Conservation (phyloP, 2,329 filamentous ascomycete species). For the Orbilia blumenaviensis region DNA sequence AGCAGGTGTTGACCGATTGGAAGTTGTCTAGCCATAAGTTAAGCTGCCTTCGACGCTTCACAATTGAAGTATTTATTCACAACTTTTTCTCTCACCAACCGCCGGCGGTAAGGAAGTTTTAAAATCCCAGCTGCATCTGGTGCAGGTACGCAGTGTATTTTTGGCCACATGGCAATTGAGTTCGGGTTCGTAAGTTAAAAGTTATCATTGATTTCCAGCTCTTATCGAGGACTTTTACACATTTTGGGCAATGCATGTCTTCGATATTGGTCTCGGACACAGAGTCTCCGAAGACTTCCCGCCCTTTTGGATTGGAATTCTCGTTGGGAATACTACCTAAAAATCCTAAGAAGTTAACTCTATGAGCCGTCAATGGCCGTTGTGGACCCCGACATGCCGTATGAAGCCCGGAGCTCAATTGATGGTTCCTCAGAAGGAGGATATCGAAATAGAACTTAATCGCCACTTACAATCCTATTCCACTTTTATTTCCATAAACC, state of each 20-base stretch:
- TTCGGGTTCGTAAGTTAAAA: background rate
- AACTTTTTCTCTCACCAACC: background rate
- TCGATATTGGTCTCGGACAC: background rate
- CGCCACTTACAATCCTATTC: background rate
- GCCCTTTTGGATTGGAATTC: background rate
- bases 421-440: background rate
- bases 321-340: too few species aligned
- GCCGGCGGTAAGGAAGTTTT: too few species aligned
- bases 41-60: background rate
- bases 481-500: background rate
- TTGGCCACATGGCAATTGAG: background rate
- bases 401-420: background rate
- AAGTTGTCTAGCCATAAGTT: background rate
- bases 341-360: background rate
- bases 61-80: background rate
- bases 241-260: background rate
- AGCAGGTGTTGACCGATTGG: too few species aligned
- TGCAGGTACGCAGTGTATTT: background rate
- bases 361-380: background rate
- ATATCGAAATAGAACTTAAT: background rate
- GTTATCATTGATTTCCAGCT: background rate
- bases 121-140: background rate
- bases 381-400: slow-evolving; percentile 15
- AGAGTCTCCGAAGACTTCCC: background rate
- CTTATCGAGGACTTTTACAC: background rate